These are phyloP conservation scores for Panicum hallii DNA, from an alignment of 202 grass and related monocot genomes.

Conservation along the genomic window DNA sequence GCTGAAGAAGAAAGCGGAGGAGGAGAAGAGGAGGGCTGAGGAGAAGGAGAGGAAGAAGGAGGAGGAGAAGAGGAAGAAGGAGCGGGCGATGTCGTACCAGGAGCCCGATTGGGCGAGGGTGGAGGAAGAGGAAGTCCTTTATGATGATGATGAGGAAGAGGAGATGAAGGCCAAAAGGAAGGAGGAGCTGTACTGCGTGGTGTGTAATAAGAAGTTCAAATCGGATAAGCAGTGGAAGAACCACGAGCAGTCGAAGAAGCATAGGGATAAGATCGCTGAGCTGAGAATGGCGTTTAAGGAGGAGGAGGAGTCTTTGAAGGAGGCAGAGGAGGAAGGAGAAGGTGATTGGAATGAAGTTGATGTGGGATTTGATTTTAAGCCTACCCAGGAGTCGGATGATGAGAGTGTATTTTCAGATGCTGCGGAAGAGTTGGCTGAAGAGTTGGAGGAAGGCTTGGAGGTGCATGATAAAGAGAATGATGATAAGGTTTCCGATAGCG, in stretches of 20 bases:
- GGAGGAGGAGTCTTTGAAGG: slow-evolving; percentile 69
- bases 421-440: slow-evolving; percentile 66
- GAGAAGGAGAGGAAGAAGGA: slow-evolving; percentile 73
- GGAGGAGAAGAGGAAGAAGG: slow-evolving; percentile 86
- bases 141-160: slow-evolving; percentile 74
- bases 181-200: slow-evolving; percentile 89
- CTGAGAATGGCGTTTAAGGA: slow-evolving; percentile 74
- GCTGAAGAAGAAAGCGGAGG: slow-evolving; percentile 69
- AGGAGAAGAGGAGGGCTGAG: slow-evolving; percentile 72
- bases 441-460: slow-evolving; percentile 60
- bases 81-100: slow-evolving; percentile 71
- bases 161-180: slow-evolving; percentile 61
- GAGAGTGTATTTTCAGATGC: slow-evolving; percentile 63
- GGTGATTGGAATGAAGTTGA: slow-evolving; percentile 55
- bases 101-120: slow-evolving; percentile 86
- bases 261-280: slow-evolving; percentile 85
- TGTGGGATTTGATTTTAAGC: slow-evolving; percentile 81
- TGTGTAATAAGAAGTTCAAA: slow-evolving; percentile 97
- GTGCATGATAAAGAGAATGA: slow-evolving; percentile 52
- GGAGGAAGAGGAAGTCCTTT: slow-evolving; percentile 50
- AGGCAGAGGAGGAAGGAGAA: slow-evolving; percentile 52
- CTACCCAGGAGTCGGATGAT: slow-evolving; percentile 65
- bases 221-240: slow-evolving; percentile 99
- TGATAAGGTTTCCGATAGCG: slow-evolving; percentile 45
- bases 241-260: slow-evolving; percentile 97